Conservation (phyloP, 108 stramenopile species). For the Nitzschia sp. region DNA sequence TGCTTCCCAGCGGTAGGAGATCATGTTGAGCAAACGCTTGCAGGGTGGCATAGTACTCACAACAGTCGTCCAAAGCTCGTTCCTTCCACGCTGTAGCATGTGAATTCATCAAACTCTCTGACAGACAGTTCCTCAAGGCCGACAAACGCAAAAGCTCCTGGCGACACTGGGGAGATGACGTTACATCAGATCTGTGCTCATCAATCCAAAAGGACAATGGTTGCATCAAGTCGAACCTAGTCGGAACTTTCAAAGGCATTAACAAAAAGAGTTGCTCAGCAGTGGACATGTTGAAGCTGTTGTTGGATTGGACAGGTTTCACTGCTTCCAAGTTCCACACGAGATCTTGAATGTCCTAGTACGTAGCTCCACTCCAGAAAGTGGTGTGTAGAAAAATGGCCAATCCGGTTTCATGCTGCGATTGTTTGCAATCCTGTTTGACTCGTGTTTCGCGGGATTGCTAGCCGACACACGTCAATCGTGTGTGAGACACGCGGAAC, state of each 20-base stretch:
- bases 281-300: conserved; percentile 1
- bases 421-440: too few species aligned
- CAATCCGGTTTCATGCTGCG: too few species aligned
- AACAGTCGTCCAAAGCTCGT: conserved; percentile 36
- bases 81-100: conserved; percentile 41
- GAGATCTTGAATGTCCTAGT: too few species aligned
- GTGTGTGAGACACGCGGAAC: too few species aligned
- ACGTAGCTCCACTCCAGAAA: too few species aligned
- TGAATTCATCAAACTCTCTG: conserved; percentile 42
- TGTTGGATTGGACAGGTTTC: too few species aligned
- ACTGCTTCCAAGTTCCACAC: too few species aligned
- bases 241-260: conserved; percentile 48
- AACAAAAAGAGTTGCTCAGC: not conserved
- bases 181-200: conserved; percentile 27
- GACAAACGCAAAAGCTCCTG: conserved; percentile 46
- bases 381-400: too few species aligned
- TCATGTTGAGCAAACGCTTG: conserved; percentile 50
- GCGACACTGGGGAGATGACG: conserved; percentile 46
- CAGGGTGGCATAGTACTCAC: conserved; percentile 56
- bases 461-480: too few species aligned
- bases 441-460: too few species aligned
- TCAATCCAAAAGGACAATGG: conserved; percentile 56
- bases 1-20: conserved; percentile 41
- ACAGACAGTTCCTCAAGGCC: conserved; percentile 45
- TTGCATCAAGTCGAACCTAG: conserved; percentile 38